These are phyloP conservation scores for Emmonsiellopsis sp. DNA, from an alignment of 2,329 filamentous ascomycete genomes.

Conservation along the genomic window DNA sequence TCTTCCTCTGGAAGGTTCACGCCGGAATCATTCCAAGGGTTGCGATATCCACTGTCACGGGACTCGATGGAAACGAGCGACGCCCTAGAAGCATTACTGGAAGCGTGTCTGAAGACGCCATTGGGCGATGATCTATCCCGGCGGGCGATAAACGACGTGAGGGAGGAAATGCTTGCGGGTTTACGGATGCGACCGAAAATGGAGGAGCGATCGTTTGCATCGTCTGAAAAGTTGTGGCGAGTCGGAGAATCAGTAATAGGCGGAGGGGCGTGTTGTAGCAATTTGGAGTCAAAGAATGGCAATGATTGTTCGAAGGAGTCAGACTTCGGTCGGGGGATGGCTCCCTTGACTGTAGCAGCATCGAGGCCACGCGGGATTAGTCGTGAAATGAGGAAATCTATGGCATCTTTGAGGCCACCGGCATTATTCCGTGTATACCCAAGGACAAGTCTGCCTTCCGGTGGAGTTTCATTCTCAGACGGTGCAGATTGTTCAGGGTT, in stretches of 20 bases:
- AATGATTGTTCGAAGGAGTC: conserved; percentile 97
- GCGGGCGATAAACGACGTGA: conserved; percentile 92
- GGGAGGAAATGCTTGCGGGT: conserved; percentile 86
- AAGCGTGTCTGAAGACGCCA: conserved; percentile 86
- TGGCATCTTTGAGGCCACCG: conserved; percentile 87
- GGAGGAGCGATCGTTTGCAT: conserved; percentile 68
- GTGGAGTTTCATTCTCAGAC: conserved; percentile 37
- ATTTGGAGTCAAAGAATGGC: conserved; percentile 93
- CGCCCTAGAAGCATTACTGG: conserved; percentile 82
- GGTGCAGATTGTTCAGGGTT: conserved; percentile 22
- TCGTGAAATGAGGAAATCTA: conserved; percentile 82
- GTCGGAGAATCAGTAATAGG: conserved; percentile 82
- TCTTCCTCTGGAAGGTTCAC: conserved; percentile 91
- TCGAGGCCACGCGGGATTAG: conserved; percentile 87
- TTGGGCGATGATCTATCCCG: conserved; percentile 86
- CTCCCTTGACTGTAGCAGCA: conserved; percentile 74
- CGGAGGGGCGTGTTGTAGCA: conserved; percentile 83
- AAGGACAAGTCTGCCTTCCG: conserved; percentile 53
- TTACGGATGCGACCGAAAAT: conserved; percentile 90
- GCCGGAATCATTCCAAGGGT: conserved; percentile 96
- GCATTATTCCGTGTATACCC: conserved; percentile 95
- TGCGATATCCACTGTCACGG: conserved; percentile 86
- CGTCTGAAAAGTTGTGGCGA: conserved; percentile 73
- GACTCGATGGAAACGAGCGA: conserved; percentile 95
- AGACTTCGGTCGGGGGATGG: conserved; percentile 96